Evolutionary conservation across 176 grass and related monocot genomes (phyloP).

Genomic region (Raddia distichophylla): DNA sequence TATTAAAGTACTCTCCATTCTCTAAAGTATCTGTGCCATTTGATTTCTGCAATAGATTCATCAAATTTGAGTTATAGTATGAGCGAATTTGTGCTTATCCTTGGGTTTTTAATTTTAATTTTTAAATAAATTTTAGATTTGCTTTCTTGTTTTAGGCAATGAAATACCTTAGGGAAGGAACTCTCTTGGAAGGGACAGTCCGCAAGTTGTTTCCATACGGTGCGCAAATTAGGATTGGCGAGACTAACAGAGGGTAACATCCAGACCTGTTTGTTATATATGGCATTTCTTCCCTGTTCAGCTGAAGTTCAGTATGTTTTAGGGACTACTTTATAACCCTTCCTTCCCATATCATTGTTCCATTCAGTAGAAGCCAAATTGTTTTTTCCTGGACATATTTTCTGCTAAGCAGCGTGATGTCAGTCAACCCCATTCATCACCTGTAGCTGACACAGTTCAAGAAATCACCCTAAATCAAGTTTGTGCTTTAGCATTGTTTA

Average conservation of each 20-base stretch:
- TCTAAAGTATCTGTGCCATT: background rate
- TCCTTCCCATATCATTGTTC: background rate
- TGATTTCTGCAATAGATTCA: background rate
- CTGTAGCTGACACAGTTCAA: background rate
- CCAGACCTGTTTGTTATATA: constrained; percentile 6
- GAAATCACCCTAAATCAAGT: background rate
- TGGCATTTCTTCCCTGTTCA: constrained; percentile 33
- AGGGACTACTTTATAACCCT: background rate
- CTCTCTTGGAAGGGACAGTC: constrained; percentile 81
- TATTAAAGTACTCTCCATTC: background rate
- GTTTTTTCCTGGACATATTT: background rate
- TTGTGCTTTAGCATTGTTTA: background rate
- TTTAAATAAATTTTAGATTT: constrained; percentile 4
- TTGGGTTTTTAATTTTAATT: background rate
- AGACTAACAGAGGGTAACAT: constrained; percentile 81
- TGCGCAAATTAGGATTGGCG: constrained; percentile 77
- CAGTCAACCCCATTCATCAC: background rate
- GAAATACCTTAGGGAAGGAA: constrained; percentile 70
- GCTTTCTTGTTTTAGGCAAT: constrained; percentile 55
- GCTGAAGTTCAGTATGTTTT: background rate
- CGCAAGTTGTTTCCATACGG: constrained; percentile 76
- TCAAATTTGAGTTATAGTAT: constrained; percentile 10
- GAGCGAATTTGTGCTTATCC: background rate
- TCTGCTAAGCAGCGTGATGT: background rate
- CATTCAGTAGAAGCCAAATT: constrained; percentile 22